A percentile compares a stretch with the other conserved stretches of the same genome.
phyloP scores from a whole-genome alignment of 2,329 filamentous ascomycete species.

The Scolecobasidium constrictum region DNA sequence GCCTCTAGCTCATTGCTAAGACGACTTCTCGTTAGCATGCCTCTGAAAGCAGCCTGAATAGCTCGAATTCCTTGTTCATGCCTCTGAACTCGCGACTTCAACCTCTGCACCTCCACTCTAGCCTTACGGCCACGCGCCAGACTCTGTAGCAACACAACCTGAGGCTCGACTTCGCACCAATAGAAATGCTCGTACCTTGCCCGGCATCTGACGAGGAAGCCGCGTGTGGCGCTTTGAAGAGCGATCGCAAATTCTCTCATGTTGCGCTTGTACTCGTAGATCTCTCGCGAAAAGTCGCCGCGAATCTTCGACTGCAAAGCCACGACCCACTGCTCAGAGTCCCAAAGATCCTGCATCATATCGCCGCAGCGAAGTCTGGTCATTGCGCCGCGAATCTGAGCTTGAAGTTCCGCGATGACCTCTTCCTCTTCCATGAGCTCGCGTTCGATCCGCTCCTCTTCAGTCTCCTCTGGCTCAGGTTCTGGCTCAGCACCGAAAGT shows the following conservation, averaged over 20 bases:
- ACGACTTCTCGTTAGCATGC: slow-evolving; percentile 30
- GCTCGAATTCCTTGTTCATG: slow-evolving; percentile 35
- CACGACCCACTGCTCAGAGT: slow-evolving; percentile 64
- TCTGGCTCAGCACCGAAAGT: slow-evolving; percentile 86
- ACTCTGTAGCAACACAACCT: slow-evolving; percentile 73
- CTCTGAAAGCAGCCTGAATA: slow-evolving; percentile 48
- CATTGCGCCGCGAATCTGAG: slow-evolving; percentile 73
- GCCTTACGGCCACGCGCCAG: slow-evolving; percentile 58
- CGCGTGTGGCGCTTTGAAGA: slow-evolving; percentile 70
- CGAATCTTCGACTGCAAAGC: slow-evolving; percentile 80
- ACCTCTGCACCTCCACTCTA: slow-evolving; percentile 31
- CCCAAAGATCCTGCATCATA: slow-evolving; percentile 84
- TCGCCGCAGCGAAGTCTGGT: slow-evolving; percentile 65
- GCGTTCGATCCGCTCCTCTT: slow-evolving; percentile 77
- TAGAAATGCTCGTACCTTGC: slow-evolving; percentile 52
- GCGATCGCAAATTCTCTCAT: slow-evolving; percentile 73
- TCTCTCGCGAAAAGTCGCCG: slow-evolving; percentile 76
- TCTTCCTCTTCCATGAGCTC: slow-evolving; percentile 69
- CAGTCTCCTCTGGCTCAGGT: slow-evolving; percentile 67
- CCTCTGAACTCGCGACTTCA: slow-evolving; percentile 35
- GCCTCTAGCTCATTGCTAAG: slow-evolving; percentile 45
- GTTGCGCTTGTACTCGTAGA: slow-evolving; percentile 67
- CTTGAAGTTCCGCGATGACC: slow-evolving; percentile 68
- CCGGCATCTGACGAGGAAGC: slow-evolving; percentile 59
- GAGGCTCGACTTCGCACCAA: slow-evolving; percentile 59